Conservation (phyloP, 768 basidiomycete species). For the Termitomyces eurrhizus region DNA sequence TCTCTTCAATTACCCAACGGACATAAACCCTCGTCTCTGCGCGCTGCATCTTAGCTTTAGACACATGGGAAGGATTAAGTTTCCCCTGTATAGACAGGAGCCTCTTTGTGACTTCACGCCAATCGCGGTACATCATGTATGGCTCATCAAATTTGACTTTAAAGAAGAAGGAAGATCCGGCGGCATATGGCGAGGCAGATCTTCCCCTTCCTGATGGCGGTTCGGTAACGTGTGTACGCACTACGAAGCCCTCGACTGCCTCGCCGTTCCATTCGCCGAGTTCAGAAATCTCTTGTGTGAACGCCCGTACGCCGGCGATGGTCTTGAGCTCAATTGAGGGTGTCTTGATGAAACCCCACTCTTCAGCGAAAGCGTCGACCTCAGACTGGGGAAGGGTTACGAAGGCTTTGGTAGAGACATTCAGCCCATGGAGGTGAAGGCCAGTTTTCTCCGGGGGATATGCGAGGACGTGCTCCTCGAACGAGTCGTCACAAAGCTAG, state of each 20-base stretch:
- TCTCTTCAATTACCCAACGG: conserved; percentile 79
- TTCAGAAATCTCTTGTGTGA: conserved; percentile 64
- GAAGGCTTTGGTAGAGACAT: conserved; percentile 64
- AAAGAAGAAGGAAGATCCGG: conserved; percentile 93
- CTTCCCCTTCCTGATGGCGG: conserved; percentile 30
- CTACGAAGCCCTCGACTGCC: conserved; percentile 91
- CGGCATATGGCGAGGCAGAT: conserved; percentile 58
- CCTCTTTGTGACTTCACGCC: conserved; percentile 88
- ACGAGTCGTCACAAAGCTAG: conserved; percentile 94
- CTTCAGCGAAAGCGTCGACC: conserved; percentile 77
- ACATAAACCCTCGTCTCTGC: conserved; percentile 78
- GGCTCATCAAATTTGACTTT: conserved; percentile 99
- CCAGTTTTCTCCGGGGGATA: conserved; percentile 83
- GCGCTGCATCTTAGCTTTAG: conserved; percentile 67
- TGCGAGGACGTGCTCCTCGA: conserved; percentile 93
- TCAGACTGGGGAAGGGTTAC: conserved; percentile 60
- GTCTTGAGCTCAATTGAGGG: conserved; percentile 51
- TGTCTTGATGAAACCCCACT: conserved; percentile 92
- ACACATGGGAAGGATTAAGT: conserved; percentile 35
- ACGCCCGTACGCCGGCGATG: conserved; percentile 64
- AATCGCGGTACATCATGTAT: conserved; percentile 98
- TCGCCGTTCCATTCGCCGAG: conserved; percentile 81
- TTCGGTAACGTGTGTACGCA: conserved; percentile 63
- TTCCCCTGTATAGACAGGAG: conserved; percentile 43
- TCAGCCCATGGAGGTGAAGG: conserved; percentile 91